Conservation (phyloP, 208 protist species). For the Novymonas esmeraldas region DNA sequence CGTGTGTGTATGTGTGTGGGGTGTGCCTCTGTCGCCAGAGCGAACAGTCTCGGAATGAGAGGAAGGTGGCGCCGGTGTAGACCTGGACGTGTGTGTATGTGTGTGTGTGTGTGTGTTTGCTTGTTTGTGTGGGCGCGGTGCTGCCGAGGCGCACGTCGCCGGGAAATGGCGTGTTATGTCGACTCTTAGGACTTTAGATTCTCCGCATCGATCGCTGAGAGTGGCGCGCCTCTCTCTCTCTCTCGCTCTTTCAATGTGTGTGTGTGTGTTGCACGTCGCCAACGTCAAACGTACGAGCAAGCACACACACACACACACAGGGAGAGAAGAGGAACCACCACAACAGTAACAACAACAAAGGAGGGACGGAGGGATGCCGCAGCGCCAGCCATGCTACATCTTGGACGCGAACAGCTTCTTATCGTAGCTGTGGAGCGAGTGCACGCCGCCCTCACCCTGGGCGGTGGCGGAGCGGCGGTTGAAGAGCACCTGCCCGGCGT, state of each 20-base stretch:
- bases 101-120: neutral
- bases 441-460: conserved; percentile 92
- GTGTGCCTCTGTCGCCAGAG: neutral
- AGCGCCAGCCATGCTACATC: conserved; percentile 37
- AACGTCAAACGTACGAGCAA: no score
- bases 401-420: conserved; percentile 89
- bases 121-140: no score
- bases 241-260: no score
- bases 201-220: no score
- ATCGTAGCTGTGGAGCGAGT: conserved; percentile 92
- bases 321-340: no score
- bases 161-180: no score
- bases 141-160: no score
- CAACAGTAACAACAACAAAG: neutral
- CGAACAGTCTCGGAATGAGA: no score
- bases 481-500: conserved; percentile 93
- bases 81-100: neutral
- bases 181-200: no score
- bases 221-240: no score
- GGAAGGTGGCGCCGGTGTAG: neutral
- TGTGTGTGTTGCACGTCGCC: no score
- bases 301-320: no score
- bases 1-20: neutral
- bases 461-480: conserved; percentile 90
- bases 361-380: neutral